These are phyloP conservation scores for Suhomyces canberraensis DNA, from an alignment of 805 yeast species.

Conservation along the genomic window DNA sequence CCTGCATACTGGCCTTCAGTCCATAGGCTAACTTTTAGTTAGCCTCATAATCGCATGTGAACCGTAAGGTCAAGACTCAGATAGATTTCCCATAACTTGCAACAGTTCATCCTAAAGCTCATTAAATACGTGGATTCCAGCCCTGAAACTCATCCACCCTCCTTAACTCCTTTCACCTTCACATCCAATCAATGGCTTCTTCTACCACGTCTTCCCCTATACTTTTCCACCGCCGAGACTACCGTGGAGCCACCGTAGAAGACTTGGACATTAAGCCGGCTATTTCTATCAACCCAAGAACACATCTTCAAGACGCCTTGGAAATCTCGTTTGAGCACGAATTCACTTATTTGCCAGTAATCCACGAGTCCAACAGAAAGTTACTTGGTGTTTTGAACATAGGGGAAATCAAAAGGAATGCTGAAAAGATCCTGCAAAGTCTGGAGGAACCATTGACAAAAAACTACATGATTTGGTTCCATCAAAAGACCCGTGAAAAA, in stretches of 20 bases:
- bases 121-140: too few species aligned
- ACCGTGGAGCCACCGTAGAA: constrained; percentile 54
- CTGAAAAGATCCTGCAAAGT: constrained; percentile 20
- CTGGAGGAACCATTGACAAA: constrained; percentile 25
- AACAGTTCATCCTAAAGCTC: too few species aligned
- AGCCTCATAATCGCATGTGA: too few species aligned
- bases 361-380: constrained; percentile 42
- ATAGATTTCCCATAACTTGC: too few species aligned
- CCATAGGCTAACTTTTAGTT: too few species aligned
- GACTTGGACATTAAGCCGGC: constrained; percentile 61
- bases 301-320: constrained; percentile 46
- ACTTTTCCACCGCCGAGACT: constrained; percentile 33
- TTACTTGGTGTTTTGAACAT: constrained; percentile 49
- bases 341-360: constrained; percentile 53
- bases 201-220: constrained; percentile 5
- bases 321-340: constrained; percentile 55
- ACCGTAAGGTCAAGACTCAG: too few species aligned
- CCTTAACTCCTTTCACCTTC: too few species aligned
- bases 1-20: too few species aligned
- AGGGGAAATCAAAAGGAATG: constrained; percentile 36
- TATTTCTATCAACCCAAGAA: constrained; percentile 47
- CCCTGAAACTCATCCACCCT: too few species aligned
- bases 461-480: constrained; percentile 44
- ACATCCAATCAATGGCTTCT: too few species aligned
- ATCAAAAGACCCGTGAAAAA: constrained; percentile 31